Percentiles rank a stretch among this genome's conserved stretches.
Conservation (phyloP, 2,329 filamentous ascomycete species). For the Xylaria sp. region DNA sequence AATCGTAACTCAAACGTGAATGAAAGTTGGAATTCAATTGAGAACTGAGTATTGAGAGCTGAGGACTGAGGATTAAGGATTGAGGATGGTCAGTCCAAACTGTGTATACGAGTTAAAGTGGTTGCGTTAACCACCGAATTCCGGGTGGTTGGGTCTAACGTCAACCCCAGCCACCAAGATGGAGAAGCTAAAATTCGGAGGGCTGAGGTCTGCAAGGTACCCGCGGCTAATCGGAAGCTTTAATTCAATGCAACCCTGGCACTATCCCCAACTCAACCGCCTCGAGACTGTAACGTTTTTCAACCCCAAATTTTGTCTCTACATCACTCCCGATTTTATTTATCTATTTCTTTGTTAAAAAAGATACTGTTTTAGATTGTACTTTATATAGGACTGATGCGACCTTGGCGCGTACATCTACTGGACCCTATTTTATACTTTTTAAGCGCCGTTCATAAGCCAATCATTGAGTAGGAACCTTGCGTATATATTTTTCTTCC, state of each 20-base stretch:
- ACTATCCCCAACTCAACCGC: not conserved
- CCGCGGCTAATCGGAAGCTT: constrained; percentile 30
- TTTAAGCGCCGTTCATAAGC: not conserved
- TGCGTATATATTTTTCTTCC: no score
- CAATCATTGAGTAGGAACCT: not conserved
- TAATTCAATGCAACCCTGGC: not conserved
- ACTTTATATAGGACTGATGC: not conserved
- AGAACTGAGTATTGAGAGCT: not conserved
- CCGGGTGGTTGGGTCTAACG: constrained; percentile 32
- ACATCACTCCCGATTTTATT: no score
- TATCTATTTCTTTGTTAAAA: no score
- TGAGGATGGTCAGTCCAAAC: not conserved
- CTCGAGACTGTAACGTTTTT: not conserved
- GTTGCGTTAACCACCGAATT: constrained; percentile 17
- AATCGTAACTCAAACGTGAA: not conserved
- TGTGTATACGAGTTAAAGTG: not conserved
- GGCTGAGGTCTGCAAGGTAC: constrained; percentile 36
- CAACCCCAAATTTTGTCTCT: no score
- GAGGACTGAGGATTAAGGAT: constrained; percentile 3
- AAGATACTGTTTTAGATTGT: no score
- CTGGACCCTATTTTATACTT: not conserved
- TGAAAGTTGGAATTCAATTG: not conserved
- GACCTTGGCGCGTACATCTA: not conserved
- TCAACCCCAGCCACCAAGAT: constrained; percentile 28
- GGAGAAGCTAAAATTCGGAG: constrained; percentile 23